Evolutionary conservation across 108 stramenopile genomes (phyloP).

Genomic region (Skeletonema tropicum): DNA sequence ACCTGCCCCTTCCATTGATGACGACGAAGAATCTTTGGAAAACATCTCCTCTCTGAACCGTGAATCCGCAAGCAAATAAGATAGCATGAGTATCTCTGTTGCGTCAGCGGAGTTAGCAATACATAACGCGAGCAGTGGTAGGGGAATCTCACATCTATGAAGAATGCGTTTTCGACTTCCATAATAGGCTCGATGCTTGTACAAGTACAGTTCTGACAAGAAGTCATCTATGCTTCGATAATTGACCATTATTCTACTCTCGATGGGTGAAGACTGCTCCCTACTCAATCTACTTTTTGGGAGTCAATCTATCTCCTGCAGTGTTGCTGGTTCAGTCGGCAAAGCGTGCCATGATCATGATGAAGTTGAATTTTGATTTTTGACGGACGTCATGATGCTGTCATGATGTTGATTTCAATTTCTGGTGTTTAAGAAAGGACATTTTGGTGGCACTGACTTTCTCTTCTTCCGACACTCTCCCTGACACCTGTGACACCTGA

Average conservation of each 20-base stretch:
- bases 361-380: no score
- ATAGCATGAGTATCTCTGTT: slow-evolving; percentile 75
- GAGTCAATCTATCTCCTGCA: no score
- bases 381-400: no score
- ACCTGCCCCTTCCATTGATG: slow-evolving; percentile 41
- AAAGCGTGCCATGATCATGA: no score
- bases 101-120: slow-evolving; percentile 79
- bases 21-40: slow-evolving; percentile 20
- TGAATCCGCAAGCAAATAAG: slow-evolving; percentile 67
- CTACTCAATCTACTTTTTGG: no score
- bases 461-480: no score
- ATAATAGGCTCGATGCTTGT: background rate
- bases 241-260: background rate
- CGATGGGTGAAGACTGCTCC: no score
- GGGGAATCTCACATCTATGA: slow-evolving; percentile 14
- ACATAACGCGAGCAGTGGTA: slow-evolving; percentile 63
- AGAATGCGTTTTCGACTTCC: slow-evolving; percentile 14
- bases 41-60: slow-evolving; percentile 51
- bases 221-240: slow-evolving; percentile 8
- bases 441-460: no score
- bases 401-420: no score
- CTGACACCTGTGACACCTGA: no score
- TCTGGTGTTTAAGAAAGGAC: no score
- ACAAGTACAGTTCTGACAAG: background rate
- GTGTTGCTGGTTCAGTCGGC: no score